Base-by-base conservation (phyloP, 2,329 filamentous ascomycete genomes). In the Mariannaea elegans region DNA sequence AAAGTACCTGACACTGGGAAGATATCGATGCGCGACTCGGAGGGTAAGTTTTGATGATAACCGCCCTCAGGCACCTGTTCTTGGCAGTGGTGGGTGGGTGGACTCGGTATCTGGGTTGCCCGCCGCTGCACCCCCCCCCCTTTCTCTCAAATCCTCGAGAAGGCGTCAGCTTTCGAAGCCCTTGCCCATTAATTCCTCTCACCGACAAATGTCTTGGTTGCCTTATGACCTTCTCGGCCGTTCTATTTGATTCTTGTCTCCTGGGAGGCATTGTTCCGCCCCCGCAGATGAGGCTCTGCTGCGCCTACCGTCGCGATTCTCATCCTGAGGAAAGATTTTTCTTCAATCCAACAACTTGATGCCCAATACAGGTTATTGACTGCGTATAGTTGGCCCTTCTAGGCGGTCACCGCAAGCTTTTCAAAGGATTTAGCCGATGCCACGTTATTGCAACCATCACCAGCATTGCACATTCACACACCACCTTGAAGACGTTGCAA, bases 251-350 rank as follows among this genome's bases (percentile, higher is more conserved):
- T n/a, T 41, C 38, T 34, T 16, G 12, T 32, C 13, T 21, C 12
- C 1, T 3, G 52, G 55, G 44, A 51, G 2, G 54, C 49, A 14
- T 24, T 63, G 23, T 59, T 55, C 41, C 48, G 62, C 62, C 62
- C 48, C 54, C 53, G 56, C 49, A 45, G 13, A 54, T 56, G 64
- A 65, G 62, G 64, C 64, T 65, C 62, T 65, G 51, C 19, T 24
- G 4, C 14, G 32, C 32, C 32, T 7, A n/a, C 14, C 12, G 12
- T n/a, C n/a, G 10, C 18, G 12, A 34, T 29, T 34, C 21, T 27
- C 39, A 38, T 32, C 16, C 32, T 44, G 31, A 36, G 18, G 31
- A 27, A 24, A 19, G 27, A 1, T 13, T 19, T 13, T 1, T 23
- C 10, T 27, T 31, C 18, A 21, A 23, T n/a, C 42, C 36, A 56